phyloP scores from a whole-genome alignment of 2,329 filamentous ascomycete species.

The Ascochyta pisi region DNA sequence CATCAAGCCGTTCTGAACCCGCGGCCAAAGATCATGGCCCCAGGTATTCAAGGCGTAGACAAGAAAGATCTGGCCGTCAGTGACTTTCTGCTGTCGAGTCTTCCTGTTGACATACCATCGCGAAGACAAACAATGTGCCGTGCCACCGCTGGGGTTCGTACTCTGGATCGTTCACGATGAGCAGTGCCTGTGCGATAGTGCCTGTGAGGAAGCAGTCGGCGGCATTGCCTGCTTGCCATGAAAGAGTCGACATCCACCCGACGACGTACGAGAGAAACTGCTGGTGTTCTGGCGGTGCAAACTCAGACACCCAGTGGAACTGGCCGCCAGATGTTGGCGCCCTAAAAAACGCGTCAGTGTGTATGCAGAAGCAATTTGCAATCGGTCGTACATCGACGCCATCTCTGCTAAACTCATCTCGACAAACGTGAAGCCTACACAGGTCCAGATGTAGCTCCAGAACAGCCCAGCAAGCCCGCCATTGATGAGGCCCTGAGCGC shows the following conservation, averaged over 20 bases:
- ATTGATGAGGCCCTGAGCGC: constrained; percentile 30
- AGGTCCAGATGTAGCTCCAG: constrained; percentile 43
- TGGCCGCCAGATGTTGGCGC: constrained; percentile 44
- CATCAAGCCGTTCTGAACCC: constrained; percentile 26
- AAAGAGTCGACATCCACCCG: constrained; percentile 55
- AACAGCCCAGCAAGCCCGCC: constrained; percentile 47
- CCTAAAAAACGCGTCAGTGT: constrained; percentile 20
- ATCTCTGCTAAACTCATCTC: constrained; percentile 42
- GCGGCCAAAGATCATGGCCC: constrained; percentile 48
- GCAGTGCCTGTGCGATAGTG: constrained; percentile 49
- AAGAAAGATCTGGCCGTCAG: constrained; percentile 32
- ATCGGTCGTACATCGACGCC: constrained; percentile 41
- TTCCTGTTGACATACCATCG: constrained; percentile 30
- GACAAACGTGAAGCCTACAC: constrained; percentile 43
- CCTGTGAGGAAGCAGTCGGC: constrained; percentile 52
- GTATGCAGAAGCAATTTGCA: not conserved
- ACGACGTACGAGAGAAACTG: constrained; percentile 50
- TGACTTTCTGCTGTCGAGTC: too few relatives aligned
- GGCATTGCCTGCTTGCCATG: constrained; percentile 56
- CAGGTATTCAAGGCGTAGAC: constrained; percentile 52
- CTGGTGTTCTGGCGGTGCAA: constrained; percentile 48
- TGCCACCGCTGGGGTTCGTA: constrained; percentile 55
- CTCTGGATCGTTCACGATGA: constrained; percentile 47
- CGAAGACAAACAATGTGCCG: constrained; percentile 55
- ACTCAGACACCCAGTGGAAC: constrained; percentile 44